Base-by-base conservation (phyloP, 2,329 filamentous ascomycete species). In the Colletotrichum cereale region DNA sequence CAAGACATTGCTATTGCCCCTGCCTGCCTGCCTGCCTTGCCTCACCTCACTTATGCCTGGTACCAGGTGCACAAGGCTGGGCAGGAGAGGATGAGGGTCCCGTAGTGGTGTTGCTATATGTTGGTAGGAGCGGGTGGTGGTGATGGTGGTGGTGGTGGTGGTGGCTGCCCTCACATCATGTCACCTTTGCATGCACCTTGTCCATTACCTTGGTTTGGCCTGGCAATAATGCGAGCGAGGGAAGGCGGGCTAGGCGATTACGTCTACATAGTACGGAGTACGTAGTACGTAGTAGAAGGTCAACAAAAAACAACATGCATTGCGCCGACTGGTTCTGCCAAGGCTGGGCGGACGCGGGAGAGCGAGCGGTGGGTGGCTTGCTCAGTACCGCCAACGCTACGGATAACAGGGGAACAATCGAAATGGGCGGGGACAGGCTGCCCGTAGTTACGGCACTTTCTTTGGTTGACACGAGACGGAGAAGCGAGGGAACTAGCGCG, bases 1-100 rank as follows among this genome's bases (percentile, higher is more conserved):
- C 29, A 40, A 24, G 1, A 34, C 1, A 31, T 26, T 8, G 61
- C 21, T 1, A 31, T 26, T 8, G 61, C 21, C 61, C 61, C 61
- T 64, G 48, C 61, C 48, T 26, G 61, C 47, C 52, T 53, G 53
- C 53, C 47, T 26, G 29, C 24, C 48, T 63, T 34, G 34, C 29
- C 40, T 42, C n/a, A 2, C 18, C 42, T 44, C n/a, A 21, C 42
- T 21, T 21, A 53, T 42, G 47, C 42, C 31, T 36, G 31, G 24
- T 16, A 24, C 24, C 34, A 53, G 36, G 24, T 24, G 24, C n/a
- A 53, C 14, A 12, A 42, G 44, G 31, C 44, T 47, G 24, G 34
- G 31, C 31, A 42, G 55, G 38, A 60, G 18, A 21, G 42, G 24
- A 18, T n/a, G 29, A 53, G 50, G 8, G 16, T n/a, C 44, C 7